Evolutionary conservation across 305 asterid genomes (phyloP).

Genomic region (Fraxinus latifolia): DNA sequence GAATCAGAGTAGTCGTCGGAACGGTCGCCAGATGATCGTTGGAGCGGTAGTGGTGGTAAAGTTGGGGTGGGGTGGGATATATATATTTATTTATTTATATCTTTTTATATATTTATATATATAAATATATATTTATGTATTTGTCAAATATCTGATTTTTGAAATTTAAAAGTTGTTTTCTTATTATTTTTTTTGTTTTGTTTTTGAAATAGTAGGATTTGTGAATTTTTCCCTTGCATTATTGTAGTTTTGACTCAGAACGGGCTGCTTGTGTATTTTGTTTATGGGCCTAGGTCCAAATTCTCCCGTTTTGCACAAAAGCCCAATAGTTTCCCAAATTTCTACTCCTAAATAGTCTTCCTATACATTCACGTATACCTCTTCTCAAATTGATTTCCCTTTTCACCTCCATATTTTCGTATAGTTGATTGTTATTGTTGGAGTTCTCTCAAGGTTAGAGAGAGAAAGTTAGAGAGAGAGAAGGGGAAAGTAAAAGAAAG

Average conservation of each 20-base stretch:
- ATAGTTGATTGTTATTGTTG: neutral
- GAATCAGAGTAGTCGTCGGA: too few species aligned
- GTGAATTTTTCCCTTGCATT: too few species aligned
- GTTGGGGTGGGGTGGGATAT: too few species aligned
- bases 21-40: too few species aligned
- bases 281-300: conserved; percentile 6
- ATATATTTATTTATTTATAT: too few species aligned
- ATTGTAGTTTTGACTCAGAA: neutral
- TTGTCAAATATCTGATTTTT: too few species aligned
- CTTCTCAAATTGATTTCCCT: neutral
- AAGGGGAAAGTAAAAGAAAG: neutral
- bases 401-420: neutral
- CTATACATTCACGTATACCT: neutral
- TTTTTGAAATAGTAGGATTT: too few species aligned
- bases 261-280: neutral
- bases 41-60: too few species aligned
- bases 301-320: neutral
- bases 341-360: neutral
- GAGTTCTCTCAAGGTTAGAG: neutral
- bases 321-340: conserved; percentile 24
- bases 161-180: too few species aligned
- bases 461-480: neutral
- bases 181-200: too few species aligned
- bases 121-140: too few species aligned
- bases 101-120: too few species aligned